These are phyloP conservation scores for Parietaria judaica DNA, from an alignment of 306 rosid species.

Conservation along the genomic window DNA sequence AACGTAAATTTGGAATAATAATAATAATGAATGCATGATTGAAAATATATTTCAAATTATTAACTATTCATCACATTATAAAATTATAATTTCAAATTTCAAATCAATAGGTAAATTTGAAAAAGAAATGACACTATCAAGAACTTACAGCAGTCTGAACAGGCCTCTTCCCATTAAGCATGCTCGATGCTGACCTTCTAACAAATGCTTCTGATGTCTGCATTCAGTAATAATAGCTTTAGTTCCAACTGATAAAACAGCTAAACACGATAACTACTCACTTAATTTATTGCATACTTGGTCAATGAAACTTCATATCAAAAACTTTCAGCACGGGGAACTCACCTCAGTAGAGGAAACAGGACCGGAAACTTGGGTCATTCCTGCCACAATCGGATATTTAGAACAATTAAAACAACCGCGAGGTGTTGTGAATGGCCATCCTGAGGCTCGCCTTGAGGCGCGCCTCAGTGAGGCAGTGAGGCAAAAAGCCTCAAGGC, in stretches of 20 bases:
- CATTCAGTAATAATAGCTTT: background rate
- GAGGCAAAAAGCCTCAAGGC: too few relatives aligned
- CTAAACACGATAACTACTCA: background rate
- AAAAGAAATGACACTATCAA: slow-evolving; percentile 11
- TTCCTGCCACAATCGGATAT: slow-evolving; percentile 35
- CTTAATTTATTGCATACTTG: background rate
- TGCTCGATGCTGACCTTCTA: slow-evolving; percentile 87
- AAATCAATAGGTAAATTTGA: too few relatives aligned
- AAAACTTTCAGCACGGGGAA: background rate
- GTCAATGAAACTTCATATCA: background rate
- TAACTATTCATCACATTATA: too few relatives aligned
- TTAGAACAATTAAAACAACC: slow-evolving; percentile 3
- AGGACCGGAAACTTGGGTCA: slow-evolving; percentile 58
- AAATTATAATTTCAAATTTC: too few relatives aligned
- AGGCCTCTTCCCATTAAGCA: slow-evolving; percentile 98
- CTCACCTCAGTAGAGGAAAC: slow-evolving; percentile 50
- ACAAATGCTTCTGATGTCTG: slow-evolving; percentile 69
- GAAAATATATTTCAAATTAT: too few relatives aligned
- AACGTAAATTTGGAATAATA: too few relatives aligned
- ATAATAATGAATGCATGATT: too few relatives aligned
- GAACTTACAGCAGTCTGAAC: slow-evolving; percentile 75
- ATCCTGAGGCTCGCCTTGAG: too few relatives aligned
- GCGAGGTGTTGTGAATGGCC: too few relatives aligned
- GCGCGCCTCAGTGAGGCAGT: too few relatives aligned
- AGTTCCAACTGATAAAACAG: background rate